Base-by-base conservation (phyloP, 2,329 filamentous ascomycete genomes). In the Calonectria ilicicola region DNA sequence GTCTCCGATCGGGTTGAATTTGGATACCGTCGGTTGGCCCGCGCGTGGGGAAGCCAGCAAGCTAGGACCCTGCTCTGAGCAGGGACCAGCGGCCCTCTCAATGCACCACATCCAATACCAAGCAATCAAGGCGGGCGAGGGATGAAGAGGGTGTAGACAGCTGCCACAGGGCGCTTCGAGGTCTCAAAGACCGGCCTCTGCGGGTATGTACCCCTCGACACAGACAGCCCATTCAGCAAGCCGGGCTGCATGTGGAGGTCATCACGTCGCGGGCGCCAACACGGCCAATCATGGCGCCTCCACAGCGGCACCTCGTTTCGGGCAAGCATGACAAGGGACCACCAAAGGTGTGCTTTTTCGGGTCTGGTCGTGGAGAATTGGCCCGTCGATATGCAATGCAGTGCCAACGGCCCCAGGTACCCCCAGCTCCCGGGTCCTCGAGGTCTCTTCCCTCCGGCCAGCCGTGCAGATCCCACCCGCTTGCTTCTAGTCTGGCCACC, bases 181-280 rank as follows among this genome's bases (percentile, higher is more conserved):
- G 76, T 72, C 72, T 78, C 70, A 56, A 56, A 70, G 51, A 70
- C 70, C 72, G 72, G 72, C 47, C 77, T 75, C 70, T 79, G 78
- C 76, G 76, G 77, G 78, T 78, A 80, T 78, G 78, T 78, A 77
- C 75, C 75, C 79, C 76, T 77, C 71, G 72, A 80, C 74, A 78
- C 76, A 32, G 29, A 32, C 32, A 35, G 32, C 73, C 77, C 65
- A 70, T 72, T 67, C 66, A 72, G 65, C 49, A 69, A 67, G 72
- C 78, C 78, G 78, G 72, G 74, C 74, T 75, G 76, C 73, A 77
- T 76, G 77, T 75, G 27, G 42, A 35, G 67, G 72, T 72, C 67
- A 79, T 78, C 77, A 80, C 75, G 69, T 72, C 78, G 72, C 74
- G 76, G 82, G 82, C 82, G 82, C 80, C 82, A 83, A 82, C 76